Conservation (phyloP, 2,329 filamentous ascomycete genomes). For the Kalmusia sp. region DNA sequence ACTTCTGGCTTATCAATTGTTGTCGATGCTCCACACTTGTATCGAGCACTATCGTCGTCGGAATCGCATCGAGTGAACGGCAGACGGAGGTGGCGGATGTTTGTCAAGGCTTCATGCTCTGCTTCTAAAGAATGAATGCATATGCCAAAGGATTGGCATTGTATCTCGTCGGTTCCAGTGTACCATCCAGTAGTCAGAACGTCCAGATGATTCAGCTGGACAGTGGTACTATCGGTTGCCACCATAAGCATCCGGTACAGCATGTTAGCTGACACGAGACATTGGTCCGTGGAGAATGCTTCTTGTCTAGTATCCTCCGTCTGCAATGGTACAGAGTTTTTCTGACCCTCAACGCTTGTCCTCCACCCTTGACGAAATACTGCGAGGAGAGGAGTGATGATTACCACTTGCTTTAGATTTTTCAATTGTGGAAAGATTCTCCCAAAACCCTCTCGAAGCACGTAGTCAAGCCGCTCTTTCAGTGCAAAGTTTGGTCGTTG, state of each 20-base stretch:
- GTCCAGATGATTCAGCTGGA: background rate
- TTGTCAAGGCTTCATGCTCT: background rate
- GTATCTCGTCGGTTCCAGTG: too few species aligned
- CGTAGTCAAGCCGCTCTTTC: background rate
- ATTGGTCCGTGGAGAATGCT: background rate
- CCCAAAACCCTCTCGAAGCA: background rate
- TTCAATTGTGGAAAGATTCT: background rate
- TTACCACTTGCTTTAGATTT: conserved; percentile 5
- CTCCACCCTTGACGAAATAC: background rate
- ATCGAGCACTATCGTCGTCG: background rate
- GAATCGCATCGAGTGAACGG: background rate
- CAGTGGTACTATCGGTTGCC: background rate
- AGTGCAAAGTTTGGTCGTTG: background rate
- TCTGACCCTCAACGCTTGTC: background rate
- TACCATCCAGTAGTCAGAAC: background rate
- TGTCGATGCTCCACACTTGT: background rate
- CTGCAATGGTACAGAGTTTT: background rate
- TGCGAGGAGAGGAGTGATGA: conserved; percentile 8
- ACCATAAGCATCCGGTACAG: background rate
- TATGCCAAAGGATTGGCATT: background rate
- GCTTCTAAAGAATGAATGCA: background rate
- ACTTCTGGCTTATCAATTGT: background rate
- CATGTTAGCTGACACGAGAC: background rate
- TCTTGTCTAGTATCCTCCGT: background rate
- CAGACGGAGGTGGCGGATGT: background rate